Evolutionary conservation across 1,284 basidiomycete genomes (phyloP).

Genomic region (Paramarasmius palmivorus): DNA sequence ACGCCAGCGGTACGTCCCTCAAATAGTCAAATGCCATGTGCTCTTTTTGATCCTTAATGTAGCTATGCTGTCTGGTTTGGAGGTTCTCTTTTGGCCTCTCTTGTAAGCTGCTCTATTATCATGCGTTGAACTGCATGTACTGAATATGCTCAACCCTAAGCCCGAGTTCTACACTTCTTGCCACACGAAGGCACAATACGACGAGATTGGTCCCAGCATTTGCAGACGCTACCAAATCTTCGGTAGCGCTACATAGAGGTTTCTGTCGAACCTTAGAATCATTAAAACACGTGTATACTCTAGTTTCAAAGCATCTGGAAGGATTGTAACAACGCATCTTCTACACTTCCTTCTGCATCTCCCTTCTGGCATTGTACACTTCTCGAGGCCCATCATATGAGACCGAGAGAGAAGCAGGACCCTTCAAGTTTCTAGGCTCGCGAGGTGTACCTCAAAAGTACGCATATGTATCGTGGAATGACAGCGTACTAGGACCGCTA

Average conservation of each 20-base stretch:
- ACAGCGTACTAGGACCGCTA: no score
- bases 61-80: slow-evolving; percentile 99
- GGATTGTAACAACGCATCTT: no score
- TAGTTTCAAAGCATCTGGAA: no score
- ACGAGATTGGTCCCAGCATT: slow-evolving; percentile 96
- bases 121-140: slow-evolving; percentile 15
- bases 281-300: no score
- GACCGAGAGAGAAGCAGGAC: no score
- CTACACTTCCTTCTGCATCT: no score
- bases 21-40: background rate
- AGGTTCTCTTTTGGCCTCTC: slow-evolving; percentile 89
- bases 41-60: slow-evolving; percentile 15
- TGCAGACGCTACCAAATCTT: slow-evolving; percentile 95
- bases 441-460: no score
- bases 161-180: slow-evolving; percentile 98
- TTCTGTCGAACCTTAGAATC: no score
- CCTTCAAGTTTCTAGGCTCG: no score
- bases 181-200: slow-evolving; percentile 96
- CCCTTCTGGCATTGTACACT: no score
- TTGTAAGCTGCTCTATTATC: slow-evolving; percentile 53
- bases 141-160: slow-evolving; percentile 36
- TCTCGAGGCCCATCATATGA: no score
- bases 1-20: slow-evolving; percentile 73
- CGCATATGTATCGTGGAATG: no score
- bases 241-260: slow-evolving; percentile 70